Conservation (phyloP, 345 rosid genomes). For the Angophora floribunda region DNA sequence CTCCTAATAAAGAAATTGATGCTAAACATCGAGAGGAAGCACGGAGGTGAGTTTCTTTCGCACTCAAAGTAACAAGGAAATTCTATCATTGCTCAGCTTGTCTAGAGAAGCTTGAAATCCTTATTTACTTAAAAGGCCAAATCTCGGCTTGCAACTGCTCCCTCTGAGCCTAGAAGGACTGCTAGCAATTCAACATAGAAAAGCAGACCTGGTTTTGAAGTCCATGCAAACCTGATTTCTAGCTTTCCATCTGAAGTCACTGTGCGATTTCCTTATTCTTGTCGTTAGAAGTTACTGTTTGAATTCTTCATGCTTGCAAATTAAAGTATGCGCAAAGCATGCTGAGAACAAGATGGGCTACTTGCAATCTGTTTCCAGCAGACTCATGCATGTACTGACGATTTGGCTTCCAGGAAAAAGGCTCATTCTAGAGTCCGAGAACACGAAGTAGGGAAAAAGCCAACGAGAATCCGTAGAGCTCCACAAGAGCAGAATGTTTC, state of each 20-base stretch:
- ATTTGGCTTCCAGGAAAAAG: constrained; percentile 1
- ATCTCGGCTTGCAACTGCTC: not conserved
- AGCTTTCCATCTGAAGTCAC: not conserved
- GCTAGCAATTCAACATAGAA: not conserved
- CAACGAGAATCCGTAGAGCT: not conserved
- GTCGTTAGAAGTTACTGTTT: not conserved
- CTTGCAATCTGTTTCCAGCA: not conserved
- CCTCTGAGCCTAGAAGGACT: not conserved
- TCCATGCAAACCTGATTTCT: not conserved
- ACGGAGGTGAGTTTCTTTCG: not conserved
- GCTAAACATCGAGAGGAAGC: constrained; percentile 8
- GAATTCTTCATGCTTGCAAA: not conserved
- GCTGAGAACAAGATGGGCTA: not conserved
- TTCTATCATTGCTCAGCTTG: not conserved
- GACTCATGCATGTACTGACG: not conserved
- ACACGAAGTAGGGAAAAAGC: not conserved
- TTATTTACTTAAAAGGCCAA: not conserved
- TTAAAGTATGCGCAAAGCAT: not conserved
- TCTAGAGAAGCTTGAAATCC: not conserved
- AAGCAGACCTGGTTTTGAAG: not conserved
- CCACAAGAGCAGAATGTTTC: not conserved
- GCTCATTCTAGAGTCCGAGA: not conserved
- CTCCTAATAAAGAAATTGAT: constrained; percentile 14
- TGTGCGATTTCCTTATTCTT: not conserved
- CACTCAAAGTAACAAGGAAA: not conserved